Base-by-base conservation (phyloP, 352 stramenopile species). In the Globisporangium splendens region DNA sequence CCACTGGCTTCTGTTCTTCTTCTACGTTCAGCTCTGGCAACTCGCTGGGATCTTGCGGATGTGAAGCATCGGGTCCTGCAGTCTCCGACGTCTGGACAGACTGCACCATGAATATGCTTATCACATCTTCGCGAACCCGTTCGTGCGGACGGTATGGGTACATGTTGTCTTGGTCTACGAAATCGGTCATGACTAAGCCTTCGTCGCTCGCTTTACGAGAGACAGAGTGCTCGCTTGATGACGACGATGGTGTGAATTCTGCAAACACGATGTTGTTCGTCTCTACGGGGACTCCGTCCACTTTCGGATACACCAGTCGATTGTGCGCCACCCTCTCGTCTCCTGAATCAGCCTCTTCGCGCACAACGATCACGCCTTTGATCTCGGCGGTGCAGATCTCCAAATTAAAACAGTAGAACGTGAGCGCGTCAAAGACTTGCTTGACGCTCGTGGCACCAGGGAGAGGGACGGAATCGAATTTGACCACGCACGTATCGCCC, bases 351-450 rank as follows among this genome's bases (percentile, higher is more conserved):
- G 15, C 39, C 28, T 35, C 28, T 50, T 58, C 52, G 18, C 52
- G 52, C 15, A 38, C 42, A 13, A 35, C 13, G 39, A 58, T 20
- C 28, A 35, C 28, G n/a, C 43, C 49, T 20, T 35, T 35, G 15
- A 44, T 12, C 11, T 22, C 28, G n/a, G 41, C 24, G 3, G 24
- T 20, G 49, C 49, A 54, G 31, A 42, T 41, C 21, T 58, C 39
- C 15, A 58, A 13, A 13, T 58, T 49, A 7, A 46, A 8, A 21
- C 46, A 46, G 51, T 41, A 58, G 39, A 24, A 50, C 15, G 18
- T 15, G 15, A 58, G 52, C 21, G 24, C 21, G 42, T 58, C n/a
- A 22, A 46, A 58, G 12, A 50, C 52, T 22, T 58, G 52, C 39
- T 41, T 50, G 52, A 50, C 52, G 39, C 42, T 58, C 14, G 24